Evolutionary conservation across 2,329 filamentous ascomycete genomes (phyloP), one percentile per base, ranked within the genome.

Genomic region (Xylariaceae sp.): DNA sequence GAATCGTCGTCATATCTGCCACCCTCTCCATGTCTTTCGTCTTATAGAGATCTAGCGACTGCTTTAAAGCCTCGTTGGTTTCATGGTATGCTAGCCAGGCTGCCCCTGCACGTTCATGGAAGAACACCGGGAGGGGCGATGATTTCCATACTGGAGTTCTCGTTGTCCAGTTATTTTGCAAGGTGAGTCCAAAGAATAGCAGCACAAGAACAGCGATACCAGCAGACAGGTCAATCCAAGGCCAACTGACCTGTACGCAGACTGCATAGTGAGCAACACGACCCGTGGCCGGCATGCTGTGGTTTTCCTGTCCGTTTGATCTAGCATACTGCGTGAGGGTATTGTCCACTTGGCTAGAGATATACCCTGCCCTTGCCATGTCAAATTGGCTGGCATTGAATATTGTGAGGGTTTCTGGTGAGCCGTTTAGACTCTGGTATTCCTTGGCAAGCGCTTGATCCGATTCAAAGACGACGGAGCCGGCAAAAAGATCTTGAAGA

Each of bases 221-320:
- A 9, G 50, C 50, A 1, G 37, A 35, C 6, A 53, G 23, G 11
- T 24, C 35, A 20, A 48, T 41, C 50, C 41, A 53, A 13, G 24
- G 11, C 50, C 50, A 53, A 13, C 41, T 41, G 20, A 53, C 50
- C 26, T 42, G 26, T 11, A 53, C 15, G 11, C 50, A 53, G 15
- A 48, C 45, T 15, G 50, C 35, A 15, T 35, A 30, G 27, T 46
- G 42, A 16, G 18, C 46, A 7, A 40, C 42, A 29, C 32, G 9
- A 5, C 42, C 50, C 9, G 35, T n/a, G 7, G 42, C 50, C 6
- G 30, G 33, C 26, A 27, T 6, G 8, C 27, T 47, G 3, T 46
- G 30, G 26, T 42, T 24, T 5, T 33, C 20, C n/a, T 53, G 18
- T 11, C 42, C 50, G 16, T 53, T 35, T 4, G 50, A 41, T n/a